Conservation (phyloP, 768 basidiomycete genomes). For the Phaeolepiota aurea region DNA sequence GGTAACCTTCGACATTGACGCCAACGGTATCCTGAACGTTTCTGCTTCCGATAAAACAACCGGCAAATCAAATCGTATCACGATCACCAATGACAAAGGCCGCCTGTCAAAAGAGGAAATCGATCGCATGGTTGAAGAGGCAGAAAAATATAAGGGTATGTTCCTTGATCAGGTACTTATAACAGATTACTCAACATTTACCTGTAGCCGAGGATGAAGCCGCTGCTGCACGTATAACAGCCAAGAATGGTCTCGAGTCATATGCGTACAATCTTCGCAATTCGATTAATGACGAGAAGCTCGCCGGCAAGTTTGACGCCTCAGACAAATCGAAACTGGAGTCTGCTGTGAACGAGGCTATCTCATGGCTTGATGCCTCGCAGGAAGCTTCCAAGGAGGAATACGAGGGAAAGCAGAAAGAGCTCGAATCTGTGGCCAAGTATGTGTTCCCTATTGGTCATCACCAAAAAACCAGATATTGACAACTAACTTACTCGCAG, state of each 20-base stretch:
- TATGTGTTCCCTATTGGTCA: conserved; percentile 12
- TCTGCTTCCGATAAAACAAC: conserved; percentile 95
- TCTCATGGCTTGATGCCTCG: conserved; percentile 79
- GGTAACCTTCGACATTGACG: conserved; percentile 97
- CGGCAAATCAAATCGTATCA: conserved; percentile 90
- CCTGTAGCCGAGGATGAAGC: conserved; percentile 73
- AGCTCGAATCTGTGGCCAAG: conserved; percentile 79
- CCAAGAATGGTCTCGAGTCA: conserved; percentile 93
- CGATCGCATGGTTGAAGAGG: conserved; percentile 93
- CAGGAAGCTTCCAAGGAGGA: conserved; percentile 92
- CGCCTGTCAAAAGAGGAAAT: conserved; percentile 97
- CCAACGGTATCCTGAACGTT: conserved; percentile 94
- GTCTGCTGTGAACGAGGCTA: conserved; percentile 71
- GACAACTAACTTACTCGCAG: conserved; percentile 14
- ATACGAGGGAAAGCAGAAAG: conserved; percentile 89
- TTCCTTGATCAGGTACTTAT: conserved; percentile 1
- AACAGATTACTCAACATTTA: conserved; percentile 10
- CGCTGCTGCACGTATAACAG: conserved; percentile 69
- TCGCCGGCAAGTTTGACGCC: conserved; percentile 80
- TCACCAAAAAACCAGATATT: no score
- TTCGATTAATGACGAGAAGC: conserved; percentile 77
- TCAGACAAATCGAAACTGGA: conserved; percentile 83
- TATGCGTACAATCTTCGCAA: conserved; percentile 95
- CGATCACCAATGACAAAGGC: conserved; percentile 95
- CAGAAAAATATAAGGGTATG: conserved; percentile 85